phyloP scores from a whole-genome alignment of 257 asterid genomes.

The Pogostemon cablin region DNA sequence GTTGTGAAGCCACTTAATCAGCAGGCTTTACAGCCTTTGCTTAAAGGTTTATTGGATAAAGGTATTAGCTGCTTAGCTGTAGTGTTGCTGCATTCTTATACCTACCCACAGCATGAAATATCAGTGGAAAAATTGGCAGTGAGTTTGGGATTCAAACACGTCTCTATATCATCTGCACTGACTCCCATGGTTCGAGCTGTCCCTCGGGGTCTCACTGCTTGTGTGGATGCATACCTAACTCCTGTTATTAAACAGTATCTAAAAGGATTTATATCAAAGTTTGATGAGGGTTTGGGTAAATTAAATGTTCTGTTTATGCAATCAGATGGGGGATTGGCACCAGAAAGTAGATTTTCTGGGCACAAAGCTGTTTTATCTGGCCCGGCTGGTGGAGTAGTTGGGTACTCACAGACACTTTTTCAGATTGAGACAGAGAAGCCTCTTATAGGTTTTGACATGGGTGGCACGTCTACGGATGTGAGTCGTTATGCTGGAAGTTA shows the following conservation, averaged over 20 bases:
- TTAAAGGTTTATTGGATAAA: constrained; percentile 58
- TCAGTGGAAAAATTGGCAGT: constrained; percentile 67
- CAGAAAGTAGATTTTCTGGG: constrained; percentile 92
- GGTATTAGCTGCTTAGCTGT: constrained; percentile 87
- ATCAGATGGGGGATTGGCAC: constrained; percentile 98
- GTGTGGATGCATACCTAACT: constrained; percentile 94
- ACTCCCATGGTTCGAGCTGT: constrained; percentile 99
- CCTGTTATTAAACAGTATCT: constrained; percentile 90
- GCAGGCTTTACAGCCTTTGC: constrained; percentile 66
- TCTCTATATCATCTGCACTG: constrained; percentile 87
- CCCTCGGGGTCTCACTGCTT: constrained; percentile 96
- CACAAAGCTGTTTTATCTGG: constrained; percentile 98
- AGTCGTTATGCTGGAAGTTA: constrained; percentile 93
- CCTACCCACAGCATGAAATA: constrained; percentile 80
- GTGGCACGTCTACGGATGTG: constrained; percentile 97
- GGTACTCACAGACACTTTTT: constrained; percentile 89
- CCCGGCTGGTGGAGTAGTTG: constrained; percentile 99
- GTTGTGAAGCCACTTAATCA: constrained; percentile 73
- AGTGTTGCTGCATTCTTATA: constrained; percentile 89
- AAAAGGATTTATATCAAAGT: constrained; percentile 88
- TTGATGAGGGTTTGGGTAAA: constrained; percentile 72
- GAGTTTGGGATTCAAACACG: constrained; percentile 87
- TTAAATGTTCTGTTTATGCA: constrained; percentile 93
- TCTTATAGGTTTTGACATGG: constrained; percentile 98
- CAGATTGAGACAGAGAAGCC: constrained; percentile 86